phyloP scores from a whole-genome alignment of 352 stramenopile species.

The Phytophthora pisi region DNA sequence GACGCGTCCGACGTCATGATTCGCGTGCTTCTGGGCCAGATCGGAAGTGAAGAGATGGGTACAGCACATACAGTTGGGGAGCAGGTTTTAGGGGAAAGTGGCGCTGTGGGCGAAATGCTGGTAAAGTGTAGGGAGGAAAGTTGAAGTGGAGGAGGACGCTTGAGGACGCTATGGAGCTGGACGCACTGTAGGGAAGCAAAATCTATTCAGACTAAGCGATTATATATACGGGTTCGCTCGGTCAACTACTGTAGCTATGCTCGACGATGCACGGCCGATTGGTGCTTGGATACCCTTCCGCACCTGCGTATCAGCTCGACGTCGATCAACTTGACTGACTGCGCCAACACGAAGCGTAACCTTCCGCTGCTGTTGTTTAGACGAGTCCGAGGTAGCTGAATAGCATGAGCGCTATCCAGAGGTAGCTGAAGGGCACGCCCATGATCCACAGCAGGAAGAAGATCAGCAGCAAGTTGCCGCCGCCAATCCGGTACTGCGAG shows the following conservation, averaged over 20 bases:
- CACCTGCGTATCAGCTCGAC: background rate
- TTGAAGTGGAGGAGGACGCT: conserved; percentile 2
- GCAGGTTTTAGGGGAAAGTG: background rate
- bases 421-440: conserved; percentile 78
- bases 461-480: conserved; percentile 74
- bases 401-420: conserved; percentile 83
- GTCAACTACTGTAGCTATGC: conserved; percentile 12
- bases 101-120: conserved; percentile 1
- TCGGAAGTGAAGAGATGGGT: background rate
- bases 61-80: conserved; percentile 5
- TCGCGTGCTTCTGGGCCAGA: background rate
- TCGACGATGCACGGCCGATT: background rate
- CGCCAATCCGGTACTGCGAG: conserved; percentile 68
- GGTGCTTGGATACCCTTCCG: background rate
- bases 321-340: conserved; percentile 7
- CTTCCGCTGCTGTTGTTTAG: conserved; percentile 27
- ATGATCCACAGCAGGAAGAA: conserved; percentile 84
- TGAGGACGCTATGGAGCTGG: background rate
- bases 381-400: conserved; percentile 77
- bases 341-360: background rate
- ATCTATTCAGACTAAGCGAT: conserved; percentile 45
- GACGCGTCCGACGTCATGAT: conserved; percentile 22
- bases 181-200: conserved; percentile 22
- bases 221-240: conserved; percentile 40
- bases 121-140: conserved; percentile 1